These are phyloP conservation scores for Samsoniella hepiali DNA, from an alignment of 2,329 filamentous ascomycete genomes.

Conservation along the genomic window DNA sequence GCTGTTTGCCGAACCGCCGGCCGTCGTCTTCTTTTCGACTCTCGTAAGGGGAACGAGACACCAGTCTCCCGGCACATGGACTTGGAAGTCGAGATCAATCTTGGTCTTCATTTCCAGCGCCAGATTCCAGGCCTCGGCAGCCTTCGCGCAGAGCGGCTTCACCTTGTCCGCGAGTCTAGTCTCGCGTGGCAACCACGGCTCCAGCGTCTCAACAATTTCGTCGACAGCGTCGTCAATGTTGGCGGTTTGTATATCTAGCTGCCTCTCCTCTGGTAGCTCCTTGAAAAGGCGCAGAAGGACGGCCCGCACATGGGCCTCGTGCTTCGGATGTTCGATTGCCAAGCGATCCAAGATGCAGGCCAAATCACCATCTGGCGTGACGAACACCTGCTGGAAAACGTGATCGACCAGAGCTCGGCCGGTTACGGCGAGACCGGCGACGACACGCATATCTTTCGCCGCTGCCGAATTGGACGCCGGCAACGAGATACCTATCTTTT, in stretches of 20 bases:
- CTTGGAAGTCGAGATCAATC: background rate
- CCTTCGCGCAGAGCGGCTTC: background rate
- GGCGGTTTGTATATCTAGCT: background rate
- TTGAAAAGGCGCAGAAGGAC: background rate
- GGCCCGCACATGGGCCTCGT: background rate
- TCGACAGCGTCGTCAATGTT: background rate
- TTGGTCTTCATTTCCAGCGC: background rate
- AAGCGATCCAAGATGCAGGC: background rate
- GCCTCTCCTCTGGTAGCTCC: background rate
- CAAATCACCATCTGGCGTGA: background rate
- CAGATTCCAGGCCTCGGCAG: background rate
- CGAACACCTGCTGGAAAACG: background rate
- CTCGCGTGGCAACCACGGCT: background rate
- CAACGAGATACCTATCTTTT: background rate
- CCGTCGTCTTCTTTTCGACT: too few relatives aligned
- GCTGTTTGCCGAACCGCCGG: too few relatives aligned
- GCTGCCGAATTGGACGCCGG: constrained; percentile 1
- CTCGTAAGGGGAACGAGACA: background rate
- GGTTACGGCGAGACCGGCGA: background rate
- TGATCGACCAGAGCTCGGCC: background rate
- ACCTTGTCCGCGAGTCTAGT: background rate
- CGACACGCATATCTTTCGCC: constrained; percentile 5
- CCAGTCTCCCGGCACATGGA: background rate
- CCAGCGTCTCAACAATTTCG: background rate
- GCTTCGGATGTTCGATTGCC: background rate